Percentiles rank a stretch among this genome's conserved stretches.
Evolutionary conservation across 2,329 filamentous ascomycete species (phyloP).

Genomic region (Colletotrichum tabaci): DNA sequence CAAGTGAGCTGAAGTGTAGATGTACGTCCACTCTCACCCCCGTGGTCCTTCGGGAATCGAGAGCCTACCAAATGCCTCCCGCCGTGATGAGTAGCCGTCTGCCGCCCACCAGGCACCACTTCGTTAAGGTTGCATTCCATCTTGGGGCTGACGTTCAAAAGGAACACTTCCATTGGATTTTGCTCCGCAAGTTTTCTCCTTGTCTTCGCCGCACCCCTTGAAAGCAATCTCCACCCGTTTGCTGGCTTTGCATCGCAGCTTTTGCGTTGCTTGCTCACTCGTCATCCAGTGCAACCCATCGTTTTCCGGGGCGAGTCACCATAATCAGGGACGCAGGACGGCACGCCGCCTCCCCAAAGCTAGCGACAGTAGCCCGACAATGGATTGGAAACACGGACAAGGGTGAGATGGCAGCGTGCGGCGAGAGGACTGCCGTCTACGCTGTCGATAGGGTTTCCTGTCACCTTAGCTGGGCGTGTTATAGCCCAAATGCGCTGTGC

Average conservation of each 20-base stretch:
- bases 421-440: conserved; percentile 28
- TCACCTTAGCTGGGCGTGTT: conserved; percentile 28
- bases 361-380: conserved; percentile 15
- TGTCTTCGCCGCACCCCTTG: conserved; percentile 13
- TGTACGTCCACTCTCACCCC: conserved; percentile 46
- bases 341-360: background rate
- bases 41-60: conserved; percentile 34
- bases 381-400: conserved; percentile 36
- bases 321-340: background rate
- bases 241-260: conserved; percentile 33
- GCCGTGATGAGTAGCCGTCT: conserved; percentile 29
- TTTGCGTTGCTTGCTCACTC: conserved; percentile 5
- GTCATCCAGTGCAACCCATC: conserved; percentile 29
- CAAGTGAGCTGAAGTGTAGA: conserved; percentile 50
- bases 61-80: conserved; percentile 42
- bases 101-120: conserved; percentile 18
- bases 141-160: conserved; percentile 38
- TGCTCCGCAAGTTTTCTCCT: background rate
- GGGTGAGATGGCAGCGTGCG: conserved; percentile 15
- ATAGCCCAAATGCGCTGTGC: conserved; percentile 36
- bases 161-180: conserved; percentile 27
- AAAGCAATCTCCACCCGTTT: conserved; percentile 5
- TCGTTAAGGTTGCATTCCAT: conserved; percentile 28
- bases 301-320: conserved; percentile 25
- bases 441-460: conserved; percentile 29